Percentiles rank a stretch among this genome's conserved stretches.
These are phyloP conservation scores for Tuber microsphaerosporum DNA, from an alignment of 495 filamentous ascomycete species.

Conservation along the genomic window DNA sequence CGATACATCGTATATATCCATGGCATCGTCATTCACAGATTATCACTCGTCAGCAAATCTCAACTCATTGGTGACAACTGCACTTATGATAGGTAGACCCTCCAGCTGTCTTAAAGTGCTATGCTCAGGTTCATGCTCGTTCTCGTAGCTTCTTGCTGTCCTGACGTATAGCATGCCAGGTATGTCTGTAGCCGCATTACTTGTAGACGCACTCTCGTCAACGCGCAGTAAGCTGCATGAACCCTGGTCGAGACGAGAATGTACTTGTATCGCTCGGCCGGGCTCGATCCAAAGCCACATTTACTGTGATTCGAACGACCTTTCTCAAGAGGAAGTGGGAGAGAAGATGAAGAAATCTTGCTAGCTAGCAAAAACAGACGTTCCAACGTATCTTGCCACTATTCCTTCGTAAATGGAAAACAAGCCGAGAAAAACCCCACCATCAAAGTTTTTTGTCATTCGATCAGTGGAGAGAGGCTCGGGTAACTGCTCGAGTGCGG, in stretches of 20 bases:
- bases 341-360: neutral
- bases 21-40: neutral
- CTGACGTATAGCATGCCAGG: neutral
- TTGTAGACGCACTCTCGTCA: neutral
- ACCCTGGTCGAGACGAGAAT: neutral
- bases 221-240: neutral
- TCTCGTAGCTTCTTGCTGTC: neutral
- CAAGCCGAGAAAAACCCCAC: neutral
- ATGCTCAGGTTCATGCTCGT: neutral
- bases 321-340: neutral
- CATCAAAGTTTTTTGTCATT: neutral
- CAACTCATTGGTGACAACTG: neutral
- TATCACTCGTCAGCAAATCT: neutral
- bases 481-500: neutral
- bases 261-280: neutral
- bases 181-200: neutral
- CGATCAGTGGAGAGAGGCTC: neutral
- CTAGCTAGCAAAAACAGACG: neutral
- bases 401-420: neutral
- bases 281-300: neutral
- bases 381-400: neutral
- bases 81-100: neutral
- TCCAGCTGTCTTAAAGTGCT: neutral
- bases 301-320: neutral
- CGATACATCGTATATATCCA: neutral